Evolutionary conservation across 495 filamentous ascomycete species (phyloP).

Genomic region (Neurospora sp.): DNA sequence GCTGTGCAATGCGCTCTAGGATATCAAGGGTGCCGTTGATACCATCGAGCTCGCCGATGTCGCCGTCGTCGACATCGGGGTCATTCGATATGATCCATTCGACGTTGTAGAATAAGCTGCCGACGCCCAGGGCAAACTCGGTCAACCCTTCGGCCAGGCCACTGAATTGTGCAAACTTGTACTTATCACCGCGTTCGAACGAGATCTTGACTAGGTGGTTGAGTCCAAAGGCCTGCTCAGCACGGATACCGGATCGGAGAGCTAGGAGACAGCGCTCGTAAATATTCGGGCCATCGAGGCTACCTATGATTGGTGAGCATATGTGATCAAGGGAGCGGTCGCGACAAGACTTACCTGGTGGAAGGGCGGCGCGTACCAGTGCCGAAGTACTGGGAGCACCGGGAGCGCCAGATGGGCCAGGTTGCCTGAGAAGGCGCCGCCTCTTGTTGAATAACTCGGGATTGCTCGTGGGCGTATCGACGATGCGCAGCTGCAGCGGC

Average conservation of each 20-base stretch:
- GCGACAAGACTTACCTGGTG: conserved; percentile 13
- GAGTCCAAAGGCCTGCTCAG: conserved; percentile 80
- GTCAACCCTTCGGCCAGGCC: conserved; percentile 81
- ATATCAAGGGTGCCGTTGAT: conserved; percentile 69
- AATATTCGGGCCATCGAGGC: conserved; percentile 68
- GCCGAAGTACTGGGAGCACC: conserved; percentile 13
- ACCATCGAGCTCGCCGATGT: conserved; percentile 55
- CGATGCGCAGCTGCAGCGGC: conserved; percentile 54
- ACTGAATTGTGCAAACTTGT: conserved; percentile 86
- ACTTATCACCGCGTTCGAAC: conserved; percentile 88
- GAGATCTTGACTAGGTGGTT: conserved; percentile 94
- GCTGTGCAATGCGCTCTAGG: conserved; percentile 50
- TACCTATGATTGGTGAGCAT: conserved; percentile 31
- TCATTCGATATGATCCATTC: conserved; percentile 69
- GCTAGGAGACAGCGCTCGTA: conserved; percentile 75
- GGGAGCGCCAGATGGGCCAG: conserved; percentile 7
- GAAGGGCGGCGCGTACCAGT: conserved; percentile 12
- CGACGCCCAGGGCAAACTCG: conserved; percentile 66
- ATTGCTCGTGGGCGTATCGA: conserved; percentile 59
- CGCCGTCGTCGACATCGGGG: conserved; percentile 38
- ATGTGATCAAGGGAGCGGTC: background rate
- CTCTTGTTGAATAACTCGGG: conserved; percentile 47
- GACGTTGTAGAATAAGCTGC: conserved; percentile 67
- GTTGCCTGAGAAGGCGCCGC: conserved; percentile 22
- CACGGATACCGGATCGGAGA: conserved; percentile 65